A percentile compares a stretch with the other conserved stretches of the same genome.
Conservation (phyloP, 768 basidiomycete genomes). For the Tricholoma flavovirens region DNA sequence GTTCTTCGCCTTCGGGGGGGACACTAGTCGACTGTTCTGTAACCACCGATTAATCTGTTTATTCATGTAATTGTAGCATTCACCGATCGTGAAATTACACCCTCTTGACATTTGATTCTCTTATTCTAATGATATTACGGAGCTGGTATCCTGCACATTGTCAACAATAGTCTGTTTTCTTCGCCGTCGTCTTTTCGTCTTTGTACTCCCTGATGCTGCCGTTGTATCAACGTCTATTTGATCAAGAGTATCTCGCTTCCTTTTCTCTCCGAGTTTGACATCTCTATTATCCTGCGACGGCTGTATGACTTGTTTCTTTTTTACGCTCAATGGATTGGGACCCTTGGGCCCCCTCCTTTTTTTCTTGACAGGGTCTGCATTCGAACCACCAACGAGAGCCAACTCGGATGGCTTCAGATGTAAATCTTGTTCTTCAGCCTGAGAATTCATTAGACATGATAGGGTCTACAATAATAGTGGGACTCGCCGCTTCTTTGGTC, state of each 20-base stretch:
- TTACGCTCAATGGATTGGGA: slow-evolving; percentile 89
- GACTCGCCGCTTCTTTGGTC: slow-evolving; percentile 56
- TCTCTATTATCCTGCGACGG: neutral
- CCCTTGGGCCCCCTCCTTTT: slow-evolving; percentile 75
- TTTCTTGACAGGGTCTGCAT: slow-evolving; percentile 34
- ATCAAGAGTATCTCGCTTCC: slow-evolving; percentile 12
- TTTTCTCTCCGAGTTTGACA: slow-evolving; percentile 26
- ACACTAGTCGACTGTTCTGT: slow-evolving; percentile 14
- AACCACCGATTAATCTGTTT: neutral
- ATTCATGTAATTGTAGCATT: neutral
- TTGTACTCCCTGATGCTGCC: neutral
- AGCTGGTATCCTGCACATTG: too few species aligned
- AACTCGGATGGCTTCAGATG: slow-evolving; percentile 46
- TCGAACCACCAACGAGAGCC: slow-evolving; percentile 32
- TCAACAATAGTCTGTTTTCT: slow-evolving; percentile 4
- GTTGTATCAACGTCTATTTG: neutral
- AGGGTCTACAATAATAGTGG: neutral
- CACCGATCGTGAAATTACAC: neutral
- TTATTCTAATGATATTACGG: neutral
- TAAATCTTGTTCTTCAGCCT: slow-evolving; percentile 64
- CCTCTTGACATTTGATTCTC: too few species aligned
- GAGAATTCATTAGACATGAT: slow-evolving; percentile 1
- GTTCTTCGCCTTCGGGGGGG: slow-evolving; percentile 84
- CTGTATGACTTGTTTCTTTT: slow-evolving; percentile 62
- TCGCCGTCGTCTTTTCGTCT: slow-evolving; percentile 24